Conservation (phyloP, 2,329 filamentous ascomycete genomes). For the Cercospora canescens region DNA sequence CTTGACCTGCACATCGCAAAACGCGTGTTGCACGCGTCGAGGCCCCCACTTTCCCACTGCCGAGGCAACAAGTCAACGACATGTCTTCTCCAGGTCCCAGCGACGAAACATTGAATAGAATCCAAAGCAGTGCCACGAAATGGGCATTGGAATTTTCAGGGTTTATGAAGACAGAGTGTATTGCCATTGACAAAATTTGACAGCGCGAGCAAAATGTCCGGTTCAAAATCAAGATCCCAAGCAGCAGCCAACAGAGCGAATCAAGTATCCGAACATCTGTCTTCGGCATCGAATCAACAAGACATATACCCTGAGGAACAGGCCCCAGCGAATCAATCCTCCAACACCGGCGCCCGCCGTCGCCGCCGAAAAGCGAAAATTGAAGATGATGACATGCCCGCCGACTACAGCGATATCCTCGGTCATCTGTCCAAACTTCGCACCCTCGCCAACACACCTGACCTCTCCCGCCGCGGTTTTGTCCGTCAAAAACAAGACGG, state of each 20-base stretch:
- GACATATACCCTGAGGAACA: constrained; percentile 18
- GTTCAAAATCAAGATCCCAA: constrained; percentile 1
- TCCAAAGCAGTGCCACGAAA: not conserved
- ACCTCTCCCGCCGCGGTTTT: constrained; percentile 57
- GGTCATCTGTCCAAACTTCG: constrained; percentile 56
- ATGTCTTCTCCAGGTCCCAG: not conserved
- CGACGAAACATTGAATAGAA: not conserved
- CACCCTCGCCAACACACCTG: constrained; percentile 56
- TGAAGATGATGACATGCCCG: constrained; percentile 49
- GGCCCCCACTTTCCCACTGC: not conserved
- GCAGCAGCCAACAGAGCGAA: constrained; percentile 29
- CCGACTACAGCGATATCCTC: constrained; percentile 63
- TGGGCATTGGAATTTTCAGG: too few species aligned
- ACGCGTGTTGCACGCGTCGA: not conserved
- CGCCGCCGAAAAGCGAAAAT: constrained; percentile 37
- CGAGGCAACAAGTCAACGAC: not conserved
- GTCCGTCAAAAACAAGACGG: constrained; percentile 63
- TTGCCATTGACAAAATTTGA: not conserved
- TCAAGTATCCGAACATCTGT: constrained; percentile 34
- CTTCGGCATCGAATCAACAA: not conserved
- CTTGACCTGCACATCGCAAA: not conserved
- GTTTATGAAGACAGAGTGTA: too few species aligned
- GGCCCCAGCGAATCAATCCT: constrained; percentile 39
- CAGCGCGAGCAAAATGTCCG: not conserved
- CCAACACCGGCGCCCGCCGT: constrained; percentile 25